phyloP scores from a whole-genome alignment of 257 asterid species.

The Euphrasia confusa region DNA sequence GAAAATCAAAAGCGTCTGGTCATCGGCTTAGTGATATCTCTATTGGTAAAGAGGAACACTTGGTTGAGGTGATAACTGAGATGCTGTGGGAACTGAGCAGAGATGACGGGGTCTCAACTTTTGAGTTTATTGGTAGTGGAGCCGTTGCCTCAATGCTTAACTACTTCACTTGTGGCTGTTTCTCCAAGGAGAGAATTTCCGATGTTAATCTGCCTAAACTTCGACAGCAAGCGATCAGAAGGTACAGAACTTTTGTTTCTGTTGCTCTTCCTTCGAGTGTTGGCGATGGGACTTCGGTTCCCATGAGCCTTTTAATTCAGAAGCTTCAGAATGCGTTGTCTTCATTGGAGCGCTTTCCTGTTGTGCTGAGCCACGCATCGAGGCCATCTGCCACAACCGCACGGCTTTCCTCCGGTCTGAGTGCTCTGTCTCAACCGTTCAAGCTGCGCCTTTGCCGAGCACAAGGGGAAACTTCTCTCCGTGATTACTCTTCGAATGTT shows the following conservation, averaged over 20 bases:
- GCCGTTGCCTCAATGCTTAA: slow-evolving; percentile 77
- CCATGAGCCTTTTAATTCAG: slow-evolving; percentile 78
- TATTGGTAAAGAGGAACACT: slow-evolving; percentile 55
- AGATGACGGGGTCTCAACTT: slow-evolving; percentile 96
- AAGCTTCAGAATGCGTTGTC: slow-evolving; percentile 92
- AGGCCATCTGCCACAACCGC: slow-evolving; percentile 72
- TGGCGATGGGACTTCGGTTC: slow-evolving; percentile 44
- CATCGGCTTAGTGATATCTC: slow-evolving; percentile 48
- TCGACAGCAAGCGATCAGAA: slow-evolving; percentile 78
- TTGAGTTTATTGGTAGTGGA: slow-evolving; percentile 96
- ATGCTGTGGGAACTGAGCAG: slow-evolving; percentile 79
- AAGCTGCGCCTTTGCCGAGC: slow-evolving; percentile 98
- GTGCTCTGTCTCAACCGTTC: slow-evolving; percentile 85
- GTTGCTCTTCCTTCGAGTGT: slow-evolving; percentile 63
- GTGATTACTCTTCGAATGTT: slow-evolving; percentile 93
- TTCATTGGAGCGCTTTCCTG: slow-evolving; percentile 92
- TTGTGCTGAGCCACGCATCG: slow-evolving; percentile 77
- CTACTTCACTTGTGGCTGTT: slow-evolving; percentile 83
- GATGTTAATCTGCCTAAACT: slow-evolving; percentile 67
- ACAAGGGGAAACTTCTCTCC: slow-evolving; percentile 89
- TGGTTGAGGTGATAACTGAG: slow-evolving; percentile 67
- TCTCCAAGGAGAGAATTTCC: slow-evolving; percentile 68
- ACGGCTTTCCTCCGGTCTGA: slow-evolving; percentile 89
- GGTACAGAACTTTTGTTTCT: slow-evolving; percentile 75
- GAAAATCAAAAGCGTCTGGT: slow-evolving; percentile 72